Evolutionary conservation across 371 early-diverging fungal genomes (phyloP), one percentile per base, ranked within the genome.

Genomic region (Funneliformis caledonium): DNA sequence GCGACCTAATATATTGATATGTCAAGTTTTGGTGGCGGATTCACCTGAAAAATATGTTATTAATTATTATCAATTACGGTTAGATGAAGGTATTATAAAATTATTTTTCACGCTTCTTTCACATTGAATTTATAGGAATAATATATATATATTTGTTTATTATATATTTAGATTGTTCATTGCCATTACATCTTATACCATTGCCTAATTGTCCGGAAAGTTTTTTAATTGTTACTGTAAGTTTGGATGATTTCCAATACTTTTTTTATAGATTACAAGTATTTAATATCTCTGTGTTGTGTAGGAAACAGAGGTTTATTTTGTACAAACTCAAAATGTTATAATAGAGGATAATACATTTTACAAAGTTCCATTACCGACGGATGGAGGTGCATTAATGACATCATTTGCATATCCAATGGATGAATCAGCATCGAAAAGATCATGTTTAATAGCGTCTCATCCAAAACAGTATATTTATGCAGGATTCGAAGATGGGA

Each of bases 181-280:
- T 75, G 4, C 75, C 75, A 9, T 37, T 56, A 60, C 75, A 75
- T 22, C 10, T 75, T 33, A 75, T 75, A 59, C 59, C 75, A 10
- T 43, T 75, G 7, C 75, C 75, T 14, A 75, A 75, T 60, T 75
- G 31, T 60, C 75, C 75, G 14, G 75, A 75, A 37, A 52, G 75
- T 60, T 75, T 50, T 26, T 43, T 75, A 22, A 12, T 59, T n/a
- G 60, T 75, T 8, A 75, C 37, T 52, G 75, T 75, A 56, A 12
- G 75, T 37, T 68, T 1, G 42, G 19, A 43, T 31, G 16, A 37
- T 37, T 31, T n/a, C 42, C 10, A 31, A 14, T 37, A 31, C 12
- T 1, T 33, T 68, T 37, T 67, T 43, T 16, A n/a, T 68, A 33
- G 16, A n/a, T 6, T n/a, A 14, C 14, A 8, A 42, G 9, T 43